A percentile compares a stretch with the other conserved stretches of the same genome.
Conservation (phyloP, 2,329 filamentous ascomycete species). For the Tetracladium maxilliforme region DNA sequence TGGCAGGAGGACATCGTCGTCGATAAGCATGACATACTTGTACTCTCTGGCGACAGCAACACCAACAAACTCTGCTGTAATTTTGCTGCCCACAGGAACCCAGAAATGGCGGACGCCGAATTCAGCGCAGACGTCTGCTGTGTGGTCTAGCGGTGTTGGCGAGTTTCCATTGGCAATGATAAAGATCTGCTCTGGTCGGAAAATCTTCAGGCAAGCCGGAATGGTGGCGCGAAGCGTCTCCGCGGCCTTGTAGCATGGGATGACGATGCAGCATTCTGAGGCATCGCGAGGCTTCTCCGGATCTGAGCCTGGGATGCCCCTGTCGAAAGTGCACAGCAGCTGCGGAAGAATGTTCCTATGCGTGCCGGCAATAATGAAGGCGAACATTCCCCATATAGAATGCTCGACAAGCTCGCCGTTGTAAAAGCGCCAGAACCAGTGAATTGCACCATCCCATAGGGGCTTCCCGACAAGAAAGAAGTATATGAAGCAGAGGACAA, state of each 20-base stretch:
- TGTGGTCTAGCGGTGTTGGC: slow-evolving; percentile 27
- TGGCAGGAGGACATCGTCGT: slow-evolving; percentile 31
- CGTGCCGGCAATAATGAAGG: too few relatives aligned
- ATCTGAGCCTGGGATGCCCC: too few relatives aligned
- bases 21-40: slow-evolving; percentile 29
- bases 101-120: slow-evolving; percentile 32
- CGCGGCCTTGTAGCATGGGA: slow-evolving; percentile 31
- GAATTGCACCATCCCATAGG: slow-evolving; percentile 27
- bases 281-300: slow-evolving; percentile 6
- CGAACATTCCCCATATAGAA: too few relatives aligned
- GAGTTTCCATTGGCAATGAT: slow-evolving; percentile 33
- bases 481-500: slow-evolving; percentile 22
- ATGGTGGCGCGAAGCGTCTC: slow-evolving; percentile 23
- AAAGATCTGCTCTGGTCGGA: slow-evolving; percentile 27
- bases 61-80: slow-evolving; percentile 32
- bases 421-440: too few relatives aligned
- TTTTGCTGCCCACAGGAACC: slow-evolving; percentile 30
- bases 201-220: slow-evolving; percentile 27
- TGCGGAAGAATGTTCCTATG: slow-evolving; percentile 12
- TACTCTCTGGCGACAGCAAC: slow-evolving; percentile 27
- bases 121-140: slow-evolving; percentile 24
- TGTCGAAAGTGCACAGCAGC: slow-evolving; percentile 13
- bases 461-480: slow-evolving; percentile 28
- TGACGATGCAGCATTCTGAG: slow-evolving; percentile 23
- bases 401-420: too few relatives aligned